These are phyloP conservation scores for Volvox reticuliferus DNA, from an alignment of 139 green algal genomes.

Conservation along the genomic window DNA sequence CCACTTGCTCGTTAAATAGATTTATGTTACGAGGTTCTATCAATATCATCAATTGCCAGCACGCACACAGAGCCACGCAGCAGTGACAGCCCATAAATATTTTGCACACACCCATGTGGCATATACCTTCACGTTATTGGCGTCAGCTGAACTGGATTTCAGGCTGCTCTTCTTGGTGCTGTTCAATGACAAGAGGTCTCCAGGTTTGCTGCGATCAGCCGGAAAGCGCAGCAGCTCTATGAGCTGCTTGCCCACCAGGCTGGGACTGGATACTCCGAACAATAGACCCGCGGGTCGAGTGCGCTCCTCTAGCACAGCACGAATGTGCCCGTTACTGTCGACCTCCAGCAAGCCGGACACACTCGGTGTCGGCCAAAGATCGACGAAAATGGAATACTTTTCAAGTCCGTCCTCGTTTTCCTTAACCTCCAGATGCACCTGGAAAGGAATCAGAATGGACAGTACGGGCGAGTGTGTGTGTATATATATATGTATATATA, in stretches of 20 bases:
- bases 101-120: too few species aligned
- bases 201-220: background rate
- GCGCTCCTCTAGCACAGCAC: constrained; percentile 9
- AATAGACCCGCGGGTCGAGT: constrained; percentile 27
- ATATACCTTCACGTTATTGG: background rate
- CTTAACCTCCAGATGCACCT: constrained; percentile 10
- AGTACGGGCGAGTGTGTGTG: background rate
- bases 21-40: too few species aligned
- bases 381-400: background rate
- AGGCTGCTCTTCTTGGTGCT: constrained; percentile 34
- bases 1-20: too few species aligned
- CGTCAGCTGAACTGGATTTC: background rate
- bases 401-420: background rate
- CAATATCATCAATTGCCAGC: too few species aligned
- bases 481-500: background rate
- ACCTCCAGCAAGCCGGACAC: constrained; percentile 13
- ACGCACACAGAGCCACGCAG: too few species aligned
- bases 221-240: background rate
- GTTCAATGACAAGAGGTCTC: background rate
- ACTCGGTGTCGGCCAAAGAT: background rate
- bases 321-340: background rate
- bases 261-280: background rate
- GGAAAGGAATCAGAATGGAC: background rate
- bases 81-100: too few species aligned
- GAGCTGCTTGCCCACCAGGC: background rate